Evolutionary conservation across 805 yeast species (phyloP).

Genomic region (Torulaspora gathmanii): DNA sequence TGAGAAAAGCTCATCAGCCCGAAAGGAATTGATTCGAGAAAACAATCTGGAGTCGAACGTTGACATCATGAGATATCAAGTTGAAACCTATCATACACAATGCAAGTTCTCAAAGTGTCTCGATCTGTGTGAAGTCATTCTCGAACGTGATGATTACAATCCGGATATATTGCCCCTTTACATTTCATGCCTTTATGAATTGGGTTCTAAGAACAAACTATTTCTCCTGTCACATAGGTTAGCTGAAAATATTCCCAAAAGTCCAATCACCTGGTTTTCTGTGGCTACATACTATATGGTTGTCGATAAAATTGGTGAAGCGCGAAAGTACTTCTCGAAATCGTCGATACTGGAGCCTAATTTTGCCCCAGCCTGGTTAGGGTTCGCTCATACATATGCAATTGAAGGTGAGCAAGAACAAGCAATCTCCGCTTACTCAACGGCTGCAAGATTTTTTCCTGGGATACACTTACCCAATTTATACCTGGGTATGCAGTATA

Average conservation of each 20-base stretch:
- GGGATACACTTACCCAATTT: constrained; percentile 87
- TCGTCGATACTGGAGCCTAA: constrained; percentile 85
- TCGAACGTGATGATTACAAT: constrained; percentile 61
- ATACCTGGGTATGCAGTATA: constrained; percentile 93
- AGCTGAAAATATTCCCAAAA: constrained; percentile 77
- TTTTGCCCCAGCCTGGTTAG: constrained; percentile 95
- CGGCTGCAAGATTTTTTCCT: constrained; percentile 86
- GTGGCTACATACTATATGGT: constrained; percentile 86
- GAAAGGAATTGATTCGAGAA: constrained; percentile 59
- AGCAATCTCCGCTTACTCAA: constrained; percentile 94
- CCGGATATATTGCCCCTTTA: constrained; percentile 70
- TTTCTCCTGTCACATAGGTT: constrained; percentile 78
- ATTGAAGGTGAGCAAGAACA: constrained; percentile 99
- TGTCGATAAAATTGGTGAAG: constrained; percentile 67
- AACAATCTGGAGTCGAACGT: constrained; percentile 63
- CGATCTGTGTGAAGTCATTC: constrained; percentile 57
- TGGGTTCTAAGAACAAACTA: constrained; percentile 75
- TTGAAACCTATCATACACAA: constrained; percentile 66
- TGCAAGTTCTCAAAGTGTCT: constrained; percentile 77
- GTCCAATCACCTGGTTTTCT: constrained; percentile 84
- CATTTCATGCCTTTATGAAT: constrained; percentile 77
- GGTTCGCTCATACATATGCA: constrained; percentile 97
- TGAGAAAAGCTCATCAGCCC: constrained; percentile 58
- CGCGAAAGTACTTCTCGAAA: constrained; percentile 81
- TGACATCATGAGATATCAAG: constrained; percentile 63